Evolutionary conservation across 441 rosid species (phyloP).

Genomic region (Euphorbia schlechtendalii): DNA sequence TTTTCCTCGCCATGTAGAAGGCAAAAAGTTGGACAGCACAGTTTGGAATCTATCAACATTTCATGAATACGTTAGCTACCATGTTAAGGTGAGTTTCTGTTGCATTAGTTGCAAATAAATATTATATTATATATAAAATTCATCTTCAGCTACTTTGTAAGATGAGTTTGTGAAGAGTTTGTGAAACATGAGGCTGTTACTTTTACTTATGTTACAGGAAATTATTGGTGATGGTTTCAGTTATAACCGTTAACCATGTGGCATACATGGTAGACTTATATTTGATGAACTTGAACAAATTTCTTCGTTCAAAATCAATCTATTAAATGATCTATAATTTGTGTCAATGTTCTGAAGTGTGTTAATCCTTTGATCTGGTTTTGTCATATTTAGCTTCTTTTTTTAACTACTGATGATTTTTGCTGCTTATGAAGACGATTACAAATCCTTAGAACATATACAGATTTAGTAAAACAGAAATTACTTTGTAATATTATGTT

Average conservation of each 20-base stretch:
- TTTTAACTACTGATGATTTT: not conserved
- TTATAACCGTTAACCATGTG: no score
- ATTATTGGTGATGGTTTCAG: no score
- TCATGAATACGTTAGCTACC: conserved; percentile 94
- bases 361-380: no score
- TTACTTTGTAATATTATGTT: not conserved
- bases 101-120: not conserved
- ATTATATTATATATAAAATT: not conserved
- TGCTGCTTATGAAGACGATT: not conserved
- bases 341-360: not conserved
- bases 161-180: not conserved
- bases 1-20: conserved; percentile 81
- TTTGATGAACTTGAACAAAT: no score
- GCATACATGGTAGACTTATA: no score
- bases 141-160: not conserved
- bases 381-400: no score
- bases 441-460: not conserved
- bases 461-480: not conserved
- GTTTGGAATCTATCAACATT: conserved; percentile 89
- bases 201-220: no score
- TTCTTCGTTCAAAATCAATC: not conserved
- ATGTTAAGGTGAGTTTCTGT: conserved; percentile 60
- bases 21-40: conserved; percentile 71
- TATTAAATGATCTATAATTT: not conserved
- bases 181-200: no score